Percentiles rank a stretch among this genome's conserved stretches.
Conservation (phyloP, 306 rosid species). For the Comarum palustre region DNA sequence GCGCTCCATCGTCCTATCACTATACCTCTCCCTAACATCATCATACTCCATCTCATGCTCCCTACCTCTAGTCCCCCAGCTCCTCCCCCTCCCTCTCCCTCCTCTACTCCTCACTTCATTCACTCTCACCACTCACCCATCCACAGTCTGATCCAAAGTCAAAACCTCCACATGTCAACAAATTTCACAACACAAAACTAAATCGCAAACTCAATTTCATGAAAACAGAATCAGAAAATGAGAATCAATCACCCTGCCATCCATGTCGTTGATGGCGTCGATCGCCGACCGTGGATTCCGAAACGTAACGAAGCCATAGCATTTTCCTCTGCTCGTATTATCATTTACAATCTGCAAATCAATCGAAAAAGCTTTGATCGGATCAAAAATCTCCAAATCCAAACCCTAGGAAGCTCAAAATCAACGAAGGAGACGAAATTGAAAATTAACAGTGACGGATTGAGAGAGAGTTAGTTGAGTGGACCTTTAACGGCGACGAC, state of each 20-base stretch:
- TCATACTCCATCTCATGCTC: constrained; percentile 27
- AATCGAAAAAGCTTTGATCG: no score
- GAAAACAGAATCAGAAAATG: background rate
- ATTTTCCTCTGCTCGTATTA: constrained; percentile 66
- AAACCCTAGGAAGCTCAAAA: constrained; percentile 10
- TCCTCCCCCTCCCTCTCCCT: constrained; percentile 67
- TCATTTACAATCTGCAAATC: constrained; percentile 75
- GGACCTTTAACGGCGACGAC: constrained; percentile 82
- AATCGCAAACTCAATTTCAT: background rate
- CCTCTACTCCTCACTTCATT: constrained; percentile 71
- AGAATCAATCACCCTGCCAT: constrained; percentile 68
- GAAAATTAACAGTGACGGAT: background rate
- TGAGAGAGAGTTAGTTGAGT: constrained; percentile 15
- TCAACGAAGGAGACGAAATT: background rate
- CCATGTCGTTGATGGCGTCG: constrained; percentile 84
- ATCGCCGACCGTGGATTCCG: constrained; percentile 80
- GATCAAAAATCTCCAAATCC: constrained; percentile 2
- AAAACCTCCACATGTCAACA: constrained; percentile 26
- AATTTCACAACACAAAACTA: constrained; percentile 12
- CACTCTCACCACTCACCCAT: constrained; percentile 77
- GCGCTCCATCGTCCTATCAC: constrained; percentile 27
- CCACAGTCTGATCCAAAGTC: constrained; percentile 56
- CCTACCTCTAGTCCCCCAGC: constrained; percentile 51
- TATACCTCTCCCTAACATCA: constrained; percentile 48
- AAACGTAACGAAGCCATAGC: constrained; percentile 91